These are phyloP conservation scores for Fremontodendron californicum DNA, from an alignment of 345 rosid species.

Conservation along the genomic window DNA sequence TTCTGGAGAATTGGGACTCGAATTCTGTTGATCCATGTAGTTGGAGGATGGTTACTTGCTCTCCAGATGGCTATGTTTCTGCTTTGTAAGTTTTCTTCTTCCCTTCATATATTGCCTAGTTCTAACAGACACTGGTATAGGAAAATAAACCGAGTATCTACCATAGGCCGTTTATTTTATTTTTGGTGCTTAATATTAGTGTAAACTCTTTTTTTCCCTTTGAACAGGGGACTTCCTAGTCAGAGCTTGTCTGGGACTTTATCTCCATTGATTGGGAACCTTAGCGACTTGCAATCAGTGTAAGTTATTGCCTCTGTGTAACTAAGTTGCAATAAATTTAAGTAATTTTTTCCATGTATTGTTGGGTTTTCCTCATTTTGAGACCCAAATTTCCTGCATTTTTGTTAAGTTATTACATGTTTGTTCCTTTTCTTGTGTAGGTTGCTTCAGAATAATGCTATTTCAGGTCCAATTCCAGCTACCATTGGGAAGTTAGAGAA, in stretches of 20 bases:
- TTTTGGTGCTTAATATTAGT: background rate
- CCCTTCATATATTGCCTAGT: background rate
- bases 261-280: constrained; percentile 85
- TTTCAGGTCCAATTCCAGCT: constrained; percentile 74
- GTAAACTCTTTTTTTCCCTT: background rate
- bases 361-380: background rate
- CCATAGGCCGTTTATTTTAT: background rate
- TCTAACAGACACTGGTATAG: background rate
- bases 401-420: background rate
- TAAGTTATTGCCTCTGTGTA: constrained; percentile 34
- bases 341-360: background rate
- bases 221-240: constrained; percentile 85
- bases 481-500: constrained; percentile 79
- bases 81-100: constrained; percentile 56
- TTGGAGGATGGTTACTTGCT: constrained; percentile 98
- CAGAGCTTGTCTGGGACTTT: constrained; percentile 34
- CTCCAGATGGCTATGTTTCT: constrained; percentile 72
- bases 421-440: constrained; percentile 35
- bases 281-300: constrained; percentile 79
- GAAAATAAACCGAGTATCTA: background rate
- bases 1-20: constrained; percentile 92
- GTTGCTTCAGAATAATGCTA: constrained; percentile 91
- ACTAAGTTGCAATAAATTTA: background rate
- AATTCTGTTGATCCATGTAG: constrained; percentile 99
- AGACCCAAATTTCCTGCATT: background rate